Evolutionary conservation across 2,329 filamentous ascomycete species (phyloP), one percentile per base, ranked within the genome.

Genomic region (Lasiodiplodia sp.): DNA sequence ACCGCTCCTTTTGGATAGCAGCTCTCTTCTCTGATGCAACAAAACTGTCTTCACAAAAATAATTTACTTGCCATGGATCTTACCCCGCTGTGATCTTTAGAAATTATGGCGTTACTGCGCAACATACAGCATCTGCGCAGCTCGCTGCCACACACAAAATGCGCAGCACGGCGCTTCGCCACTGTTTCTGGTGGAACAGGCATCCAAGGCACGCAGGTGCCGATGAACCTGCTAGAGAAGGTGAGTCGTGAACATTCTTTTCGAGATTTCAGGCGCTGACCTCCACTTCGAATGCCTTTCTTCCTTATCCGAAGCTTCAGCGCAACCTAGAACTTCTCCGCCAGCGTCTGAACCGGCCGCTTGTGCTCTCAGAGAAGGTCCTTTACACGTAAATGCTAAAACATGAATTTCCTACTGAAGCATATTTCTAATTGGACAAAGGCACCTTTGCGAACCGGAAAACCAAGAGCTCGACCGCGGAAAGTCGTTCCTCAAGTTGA

Each of bases 321-420:
- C 52, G 8, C 14, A 55, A 55, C 16, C 52, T 55, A 10, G 5
- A 55, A 18, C 23, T 31, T n/a, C 28, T 55, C 4, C 52, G 52
- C 12, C 28, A 25, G 6, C 52, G 52, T 55, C 18, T 55, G 16
- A 31, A 40, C 21, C 66, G 72, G 3, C 76, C 80, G 12, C 71
- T 81, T 4, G 81, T 77, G 0, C 71, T 81, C 11, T 78, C 80
- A 1, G 80, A 82, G 67, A 82, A 82, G 68, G 69, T 81, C 0
- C 73, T 82, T 0, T 81, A 81, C 66, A 81, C 52, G 52, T 55
- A 55, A 55, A 8, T 7, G 7, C 25, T 21, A 5, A 34, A 2
- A 10, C 12, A 14, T 37, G 52, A 18, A 31, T 28, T 2, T 34
- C 23, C 4, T 28, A 3, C 49, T 18, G 16, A 3, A n/a, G n/a